These are phyloP conservation scores for Nothophaeocryptopus gaeumannii DNA, from an alignment of 2,329 filamentous ascomycete genomes.

Conservation along the genomic window DNA sequence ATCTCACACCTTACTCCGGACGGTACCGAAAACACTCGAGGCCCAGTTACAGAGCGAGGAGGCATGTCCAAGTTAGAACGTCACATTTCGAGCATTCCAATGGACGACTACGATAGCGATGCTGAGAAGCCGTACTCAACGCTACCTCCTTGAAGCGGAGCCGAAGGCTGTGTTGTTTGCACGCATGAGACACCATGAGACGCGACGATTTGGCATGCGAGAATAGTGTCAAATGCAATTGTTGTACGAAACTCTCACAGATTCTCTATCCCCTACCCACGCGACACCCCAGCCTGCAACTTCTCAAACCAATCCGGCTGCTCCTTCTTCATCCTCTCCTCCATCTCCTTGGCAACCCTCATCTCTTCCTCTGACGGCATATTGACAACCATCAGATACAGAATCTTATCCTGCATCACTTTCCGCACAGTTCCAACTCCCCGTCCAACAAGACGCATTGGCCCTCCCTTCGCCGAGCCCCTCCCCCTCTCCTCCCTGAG, in stretches of 20 bases:
- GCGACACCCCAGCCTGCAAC: background rate
- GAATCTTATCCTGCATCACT: constrained; percentile 32
- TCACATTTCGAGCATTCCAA: constrained; percentile 18
- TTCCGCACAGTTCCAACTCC: constrained; percentile 9
- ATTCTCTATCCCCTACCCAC: background rate
- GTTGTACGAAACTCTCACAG: too few relatives aligned
- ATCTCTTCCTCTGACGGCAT: constrained; percentile 38
- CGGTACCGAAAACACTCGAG: constrained; percentile 4
- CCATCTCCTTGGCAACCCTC: constrained; percentile 1
- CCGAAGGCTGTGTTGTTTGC: background rate
- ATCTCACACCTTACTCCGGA: constrained; percentile 11
- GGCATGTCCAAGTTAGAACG: constrained; percentile 13
- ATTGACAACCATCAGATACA: constrained; percentile 52
- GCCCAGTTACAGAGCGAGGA: background rate
- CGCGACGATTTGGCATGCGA: background rate
- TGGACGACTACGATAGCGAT: constrained; percentile 20
- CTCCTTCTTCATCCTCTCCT: constrained; percentile 1
- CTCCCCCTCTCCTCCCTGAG: background rate
- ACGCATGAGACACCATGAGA: background rate
- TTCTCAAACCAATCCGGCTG: constrained; percentile 6
- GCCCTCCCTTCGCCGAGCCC: background rate
- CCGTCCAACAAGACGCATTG: background rate
- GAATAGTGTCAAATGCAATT: too few relatives aligned
- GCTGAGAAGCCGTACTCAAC: background rate
- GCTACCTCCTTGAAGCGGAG: background rate